Percentiles rank a stretch among this genome's conserved stretches.
Conservation (phyloP, 768 basidiomycete species). For the Lactifluus subvellereus region DNA sequence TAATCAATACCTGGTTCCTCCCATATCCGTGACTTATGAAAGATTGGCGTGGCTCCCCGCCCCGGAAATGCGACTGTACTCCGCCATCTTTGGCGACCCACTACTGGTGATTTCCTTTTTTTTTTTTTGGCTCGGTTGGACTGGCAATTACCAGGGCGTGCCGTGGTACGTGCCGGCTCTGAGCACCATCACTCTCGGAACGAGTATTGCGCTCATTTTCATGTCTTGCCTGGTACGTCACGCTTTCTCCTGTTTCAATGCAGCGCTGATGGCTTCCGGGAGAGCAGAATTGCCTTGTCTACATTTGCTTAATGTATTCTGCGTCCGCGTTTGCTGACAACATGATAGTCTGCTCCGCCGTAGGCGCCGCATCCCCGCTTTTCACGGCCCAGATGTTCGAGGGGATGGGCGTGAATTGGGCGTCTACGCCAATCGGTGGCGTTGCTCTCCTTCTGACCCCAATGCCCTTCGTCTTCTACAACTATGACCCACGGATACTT, state of each 20-base stretch:
- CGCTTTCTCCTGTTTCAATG: not conserved
- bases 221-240: constrained; percentile 47
- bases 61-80: constrained; percentile 37
- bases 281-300: constrained; percentile 49
- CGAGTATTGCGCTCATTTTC: constrained; percentile 47
- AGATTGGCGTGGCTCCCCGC: constrained; percentile 37
- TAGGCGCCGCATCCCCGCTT: constrained; percentile 58
- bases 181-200: constrained; percentile 44
- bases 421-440: constrained; percentile 33
- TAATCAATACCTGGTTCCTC: constrained; percentile 26
- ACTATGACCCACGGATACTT: constrained; percentile 25
- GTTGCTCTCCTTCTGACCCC: constrained; percentile 33
- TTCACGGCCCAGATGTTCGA: constrained; percentile 63
- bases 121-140: constrained; percentile 45
- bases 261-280: not conserved
- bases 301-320: constrained; percentile 43
- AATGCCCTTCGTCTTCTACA: constrained; percentile 36
- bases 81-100: constrained; percentile 34
- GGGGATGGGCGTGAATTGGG: constrained; percentile 30
- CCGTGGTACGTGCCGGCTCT: constrained; percentile 56
- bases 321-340: constrained; percentile 61
- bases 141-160: constrained; percentile 44
- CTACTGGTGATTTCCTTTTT: constrained; percentile 32
- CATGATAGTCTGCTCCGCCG: constrained; percentile 49
- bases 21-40: constrained; percentile 22